Conservation (phyloP, 2,329 filamentous ascomycete species). For the Cladosporium sp. region DNA sequence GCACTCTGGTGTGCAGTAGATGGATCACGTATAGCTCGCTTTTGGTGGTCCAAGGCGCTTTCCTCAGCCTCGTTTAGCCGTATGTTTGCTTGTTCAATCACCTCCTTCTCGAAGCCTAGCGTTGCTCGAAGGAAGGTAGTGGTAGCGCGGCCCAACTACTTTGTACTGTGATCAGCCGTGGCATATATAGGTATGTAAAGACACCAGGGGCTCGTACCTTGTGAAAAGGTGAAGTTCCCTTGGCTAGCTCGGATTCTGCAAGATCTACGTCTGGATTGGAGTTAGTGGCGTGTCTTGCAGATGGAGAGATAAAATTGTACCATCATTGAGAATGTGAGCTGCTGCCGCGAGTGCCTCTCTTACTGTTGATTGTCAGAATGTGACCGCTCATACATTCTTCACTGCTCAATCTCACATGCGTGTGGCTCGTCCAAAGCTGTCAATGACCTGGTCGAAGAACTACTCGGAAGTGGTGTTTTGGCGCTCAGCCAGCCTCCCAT, state of each 20-base stretch:
- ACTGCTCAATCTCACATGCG: constrained; percentile 51
- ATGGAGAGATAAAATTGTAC: constrained; percentile 32
- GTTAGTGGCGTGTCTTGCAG: constrained; percentile 27
- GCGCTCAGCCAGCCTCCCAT: constrained; percentile 43
- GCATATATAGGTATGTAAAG: not conserved
- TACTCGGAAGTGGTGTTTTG: constrained; percentile 34
- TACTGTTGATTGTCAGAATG: constrained; percentile 36
- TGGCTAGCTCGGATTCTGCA: constrained; percentile 71
- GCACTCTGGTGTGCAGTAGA: constrained; percentile 53
- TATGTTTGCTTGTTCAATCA: constrained; percentile 80
- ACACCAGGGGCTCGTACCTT: constrained; percentile 47
- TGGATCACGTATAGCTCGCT: constrained; percentile 67
- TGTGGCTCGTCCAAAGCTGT: constrained; percentile 59
- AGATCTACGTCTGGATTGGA: constrained; percentile 60
- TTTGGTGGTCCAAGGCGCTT: constrained; percentile 72
- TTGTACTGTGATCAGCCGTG: constrained; percentile 26
- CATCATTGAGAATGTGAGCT: constrained; percentile 41
- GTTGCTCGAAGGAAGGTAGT: constrained; percentile 83
- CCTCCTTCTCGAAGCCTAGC: constrained; percentile 85
- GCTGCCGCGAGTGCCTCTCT: constrained; percentile 45
- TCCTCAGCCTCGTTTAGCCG: constrained; percentile 74
- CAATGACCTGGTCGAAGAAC: constrained; percentile 53
- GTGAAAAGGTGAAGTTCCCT: constrained; percentile 83
- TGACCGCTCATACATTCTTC: not conserved
- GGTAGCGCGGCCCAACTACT: constrained; percentile 72